Evolutionary conservation across 805 yeast species (phyloP).

Genomic region (Kodamaea neixiangensis): DNA sequence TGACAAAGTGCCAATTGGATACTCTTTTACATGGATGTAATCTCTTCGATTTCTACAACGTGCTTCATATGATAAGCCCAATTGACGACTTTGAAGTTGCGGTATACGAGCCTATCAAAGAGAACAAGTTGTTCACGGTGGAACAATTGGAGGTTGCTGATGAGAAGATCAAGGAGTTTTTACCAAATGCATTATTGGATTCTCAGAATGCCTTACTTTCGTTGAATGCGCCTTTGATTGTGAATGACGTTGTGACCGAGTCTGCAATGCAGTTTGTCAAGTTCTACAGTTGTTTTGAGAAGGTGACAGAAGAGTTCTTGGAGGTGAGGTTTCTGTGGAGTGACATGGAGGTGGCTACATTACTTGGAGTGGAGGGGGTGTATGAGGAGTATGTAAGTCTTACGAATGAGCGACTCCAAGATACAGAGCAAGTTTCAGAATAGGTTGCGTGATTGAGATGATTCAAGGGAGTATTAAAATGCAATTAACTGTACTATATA

Average conservation of each 20-base stretch:
- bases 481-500: too few relatives aligned
- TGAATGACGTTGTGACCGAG: constrained; percentile 52
- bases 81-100: constrained; percentile 60
- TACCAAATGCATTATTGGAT: constrained; percentile 65
- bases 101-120: constrained; percentile 64
- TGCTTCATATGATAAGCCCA: constrained; percentile 73
- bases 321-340: constrained; percentile 50
- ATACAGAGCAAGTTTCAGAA: neutral
- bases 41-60: constrained; percentile 58
- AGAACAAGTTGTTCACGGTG: constrained; percentile 55
- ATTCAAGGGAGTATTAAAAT: too few relatives aligned
- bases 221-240: constrained; percentile 63
- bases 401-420: neutral
- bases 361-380: constrained; percentile 64
- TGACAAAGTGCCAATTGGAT: constrained; percentile 49
- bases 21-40: constrained; percentile 53
- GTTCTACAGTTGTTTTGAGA: constrained; percentile 44
- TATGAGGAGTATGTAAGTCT: constrained; percentile 19
- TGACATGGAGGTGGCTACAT: constrained; percentile 60
- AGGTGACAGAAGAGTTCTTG: constrained; percentile 40
- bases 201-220: constrained; percentile 58
- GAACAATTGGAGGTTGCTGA: constrained; percentile 48
- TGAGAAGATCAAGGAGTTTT: constrained; percentile 46
- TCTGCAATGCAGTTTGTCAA: constrained; percentile 53
- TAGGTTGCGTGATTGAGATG: neutral